phyloP scores from a whole-genome alignment of 768 basidiomycete genomes.

The Hysterangium stoloniferum region DNA sequence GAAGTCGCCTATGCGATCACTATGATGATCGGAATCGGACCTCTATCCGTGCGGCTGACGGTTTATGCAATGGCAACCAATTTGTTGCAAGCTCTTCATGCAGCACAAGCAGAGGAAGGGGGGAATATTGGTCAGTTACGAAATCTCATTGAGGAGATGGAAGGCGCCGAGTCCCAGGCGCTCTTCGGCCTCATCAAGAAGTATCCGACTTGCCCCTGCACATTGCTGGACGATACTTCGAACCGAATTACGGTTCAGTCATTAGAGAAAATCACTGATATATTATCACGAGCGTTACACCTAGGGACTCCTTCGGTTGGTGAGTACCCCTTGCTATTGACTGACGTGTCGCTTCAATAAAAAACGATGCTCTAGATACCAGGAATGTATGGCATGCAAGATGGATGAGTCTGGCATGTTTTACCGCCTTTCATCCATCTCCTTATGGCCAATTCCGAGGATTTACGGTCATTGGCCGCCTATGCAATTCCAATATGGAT shows the following conservation, averaged over 20 bases:
- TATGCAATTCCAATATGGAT: constrained; percentile 77
- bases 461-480: constrained; percentile 70
- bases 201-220: constrained; percentile 63
- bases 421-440: constrained; percentile 84
- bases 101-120: constrained; percentile 50
- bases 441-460: constrained; percentile 83
- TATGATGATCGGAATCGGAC: constrained; percentile 63
- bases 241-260: constrained; percentile 52
- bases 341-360: no score
- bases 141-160: constrained; percentile 53
- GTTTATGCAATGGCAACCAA: constrained; percentile 79
- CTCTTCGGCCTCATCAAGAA: constrained; percentile 67
- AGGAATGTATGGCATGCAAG: constrained; percentile 87
- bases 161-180: constrained; percentile 46
- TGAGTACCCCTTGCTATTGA: no score
- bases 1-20: constrained; percentile 77
- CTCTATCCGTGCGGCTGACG: constrained; percentile 64
- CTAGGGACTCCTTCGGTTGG: constrained; percentile 65
- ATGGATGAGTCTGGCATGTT: constrained; percentile 85
- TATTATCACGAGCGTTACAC: constrained; percentile 57
- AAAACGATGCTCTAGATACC: constrained; percentile 40
- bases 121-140: constrained; percentile 49
- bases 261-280: constrained; percentile 55
- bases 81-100: constrained; percentile 68
- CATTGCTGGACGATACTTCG: constrained; percentile 41